A percentile compares a stretch with the other conserved stretches of the same genome.
Evolutionary conservation across 495 filamentous ascomycete species (phyloP).

Genomic region (Cercophora scortea): DNA sequence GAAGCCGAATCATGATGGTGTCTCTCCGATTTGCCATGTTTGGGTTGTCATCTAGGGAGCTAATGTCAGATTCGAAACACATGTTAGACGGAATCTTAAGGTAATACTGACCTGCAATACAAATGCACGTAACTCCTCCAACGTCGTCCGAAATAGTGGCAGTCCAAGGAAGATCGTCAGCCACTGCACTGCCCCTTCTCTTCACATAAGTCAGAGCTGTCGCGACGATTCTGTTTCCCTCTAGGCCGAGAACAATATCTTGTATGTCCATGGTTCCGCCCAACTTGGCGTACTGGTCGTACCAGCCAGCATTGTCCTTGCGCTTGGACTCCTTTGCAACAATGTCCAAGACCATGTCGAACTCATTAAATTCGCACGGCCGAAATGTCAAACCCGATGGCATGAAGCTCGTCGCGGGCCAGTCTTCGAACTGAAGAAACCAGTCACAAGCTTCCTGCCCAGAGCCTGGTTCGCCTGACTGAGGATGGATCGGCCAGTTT

Average conservation of each 20-base stretch:
- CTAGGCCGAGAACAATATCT: slow-evolving; percentile 42
- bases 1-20: slow-evolving; percentile 37
- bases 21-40: slow-evolving; percentile 28
- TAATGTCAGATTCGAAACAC: not conserved
- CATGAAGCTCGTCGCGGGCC: slow-evolving; percentile 31
- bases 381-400: slow-evolving; percentile 35
- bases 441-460: slow-evolving; percentile 50
- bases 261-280: slow-evolving; percentile 35
- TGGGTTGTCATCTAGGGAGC: slow-evolving; percentile 21
- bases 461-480: slow-evolving; percentile 24
- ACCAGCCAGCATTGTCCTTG: slow-evolving; percentile 44
- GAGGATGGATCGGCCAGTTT: slow-evolving; percentile 46
- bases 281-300: slow-evolving; percentile 45
- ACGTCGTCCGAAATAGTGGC: slow-evolving; percentile 44
- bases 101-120: slow-evolving; percentile 40
- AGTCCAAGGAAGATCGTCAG: slow-evolving; percentile 53
- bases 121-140: slow-evolving; percentile 54
- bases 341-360: slow-evolving; percentile 44
- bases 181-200: slow-evolving; percentile 42
- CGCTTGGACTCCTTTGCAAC: slow-evolving; percentile 36
- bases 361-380: slow-evolving; percentile 43
- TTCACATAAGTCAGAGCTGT: slow-evolving; percentile 49
- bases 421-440: slow-evolving; percentile 46
- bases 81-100: not conserved
- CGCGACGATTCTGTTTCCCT: slow-evolving; percentile 41